Evolutionary conservation across 805 yeast species (phyloP).

Genomic region (Candida ascalaphidarum): DNA sequence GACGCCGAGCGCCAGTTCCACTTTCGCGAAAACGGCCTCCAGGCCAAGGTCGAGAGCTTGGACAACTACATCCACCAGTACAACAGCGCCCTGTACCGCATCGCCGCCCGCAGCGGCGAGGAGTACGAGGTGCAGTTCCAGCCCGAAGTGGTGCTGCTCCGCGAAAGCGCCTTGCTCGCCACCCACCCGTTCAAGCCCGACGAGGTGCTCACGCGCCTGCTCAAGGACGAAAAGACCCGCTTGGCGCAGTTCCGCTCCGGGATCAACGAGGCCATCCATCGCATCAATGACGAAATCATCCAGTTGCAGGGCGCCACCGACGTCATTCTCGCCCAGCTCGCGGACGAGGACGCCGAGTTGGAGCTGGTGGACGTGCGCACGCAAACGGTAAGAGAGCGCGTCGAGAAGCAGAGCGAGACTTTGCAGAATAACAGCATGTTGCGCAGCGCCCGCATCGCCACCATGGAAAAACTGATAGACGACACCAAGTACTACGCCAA

Average conservation of each 20-base stretch:
- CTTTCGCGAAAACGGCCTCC: slow-evolving; percentile 45
- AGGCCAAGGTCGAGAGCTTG: slow-evolving; percentile 41
- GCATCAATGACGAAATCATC: slow-evolving; percentile 48
- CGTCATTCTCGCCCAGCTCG: slow-evolving; percentile 42
- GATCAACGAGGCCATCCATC: slow-evolving; percentile 37
- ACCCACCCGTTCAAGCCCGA: slow-evolving; percentile 11
- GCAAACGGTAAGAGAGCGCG: no score
- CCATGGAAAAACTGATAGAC: slow-evolving; percentile 50
- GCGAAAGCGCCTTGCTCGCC: slow-evolving; percentile 3
- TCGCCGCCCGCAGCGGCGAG: slow-evolving; percentile 31
- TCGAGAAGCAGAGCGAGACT: slow-evolving; percentile 49
- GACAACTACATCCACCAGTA: slow-evolving; percentile 47
- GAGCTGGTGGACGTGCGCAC: no score
- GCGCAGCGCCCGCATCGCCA: slow-evolving; percentile 58
- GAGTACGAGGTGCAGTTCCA: no score
- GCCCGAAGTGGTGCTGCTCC: slow-evolving; percentile 33
- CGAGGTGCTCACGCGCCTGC: slow-evolving; percentile 36
- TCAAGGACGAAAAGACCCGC: slow-evolving; percentile 36
- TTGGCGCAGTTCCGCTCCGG: slow-evolving; percentile 19
- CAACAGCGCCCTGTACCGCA: slow-evolving; percentile 43
- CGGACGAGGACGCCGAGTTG: slow-evolving; percentile 52
- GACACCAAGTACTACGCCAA: slow-evolving; percentile 38
- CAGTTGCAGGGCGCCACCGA: slow-evolving; percentile 53
- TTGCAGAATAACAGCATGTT: slow-evolving; percentile 44
- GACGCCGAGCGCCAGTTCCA: no score